phyloP scores from a whole-genome alignment of 2,329 filamentous ascomycete genomes.

The Fusarium guadeloupense region DNA sequence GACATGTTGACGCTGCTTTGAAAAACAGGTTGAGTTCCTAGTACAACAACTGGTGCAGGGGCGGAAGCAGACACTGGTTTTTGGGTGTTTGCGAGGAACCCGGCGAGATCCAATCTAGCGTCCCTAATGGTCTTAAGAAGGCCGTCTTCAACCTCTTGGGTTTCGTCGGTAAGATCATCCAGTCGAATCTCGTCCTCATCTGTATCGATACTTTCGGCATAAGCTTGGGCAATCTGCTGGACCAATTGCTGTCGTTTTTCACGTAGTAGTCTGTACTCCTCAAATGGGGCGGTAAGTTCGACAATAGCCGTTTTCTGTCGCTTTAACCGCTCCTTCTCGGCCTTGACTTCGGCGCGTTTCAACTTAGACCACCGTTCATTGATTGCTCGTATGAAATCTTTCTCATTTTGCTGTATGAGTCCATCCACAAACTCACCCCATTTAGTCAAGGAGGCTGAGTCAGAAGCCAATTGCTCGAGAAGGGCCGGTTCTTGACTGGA shows the following conservation, averaged over 20 bases:
- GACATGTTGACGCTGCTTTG: conserved; percentile 47
- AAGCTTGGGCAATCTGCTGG: conserved; percentile 59
- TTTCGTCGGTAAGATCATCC: conserved; percentile 57
- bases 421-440: conserved; percentile 53
- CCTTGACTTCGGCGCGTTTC: conserved; percentile 58
- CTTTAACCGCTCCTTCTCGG: conserved; percentile 58
- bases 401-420: conserved; percentile 57
- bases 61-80: conserved; percentile 13
- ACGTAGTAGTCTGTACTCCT: conserved; percentile 54
- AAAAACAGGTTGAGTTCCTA: conserved; percentile 55
- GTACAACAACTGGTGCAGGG: conserved; percentile 47
- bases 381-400: conserved; percentile 59
- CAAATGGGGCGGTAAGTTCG: conserved; percentile 53
- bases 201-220: conserved; percentile 61
- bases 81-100: conserved; percentile 47
- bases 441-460: conserved; percentile 46
- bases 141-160: conserved; percentile 55
- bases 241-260: conserved; percentile 58
- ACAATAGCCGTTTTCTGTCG: conserved; percentile 58
- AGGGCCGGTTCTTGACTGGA: conserved; percentile 29
- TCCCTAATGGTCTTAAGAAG: conserved; percentile 54
- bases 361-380: conserved; percentile 57
- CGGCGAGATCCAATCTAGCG: conserved; percentile 57
- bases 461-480: conserved; percentile 44
- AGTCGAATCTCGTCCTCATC: conserved; percentile 61